Evolutionary conservation across 176 grass and related monocot genomes (phyloP).

Genomic region (Bonia amplexicaulis): DNA sequence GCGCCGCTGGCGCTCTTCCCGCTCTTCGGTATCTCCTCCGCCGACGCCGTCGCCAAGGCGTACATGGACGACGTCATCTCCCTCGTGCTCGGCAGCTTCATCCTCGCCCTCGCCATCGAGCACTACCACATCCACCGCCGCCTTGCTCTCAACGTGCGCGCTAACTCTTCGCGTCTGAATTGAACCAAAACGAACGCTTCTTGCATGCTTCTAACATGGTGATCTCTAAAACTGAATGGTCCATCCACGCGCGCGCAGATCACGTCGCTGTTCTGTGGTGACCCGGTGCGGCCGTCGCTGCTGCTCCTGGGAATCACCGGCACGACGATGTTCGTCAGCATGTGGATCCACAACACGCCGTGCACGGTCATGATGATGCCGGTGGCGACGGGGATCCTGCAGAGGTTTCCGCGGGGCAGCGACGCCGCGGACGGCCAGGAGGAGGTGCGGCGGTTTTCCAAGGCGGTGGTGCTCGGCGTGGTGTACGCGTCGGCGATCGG

Average conservation of each 20-base stretch:
- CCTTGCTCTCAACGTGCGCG: constrained; percentile 66
- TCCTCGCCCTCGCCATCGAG: constrained; percentile 86
- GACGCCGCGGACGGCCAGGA: background rate
- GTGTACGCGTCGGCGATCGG: constrained; percentile 66
- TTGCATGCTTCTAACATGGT: background rate
- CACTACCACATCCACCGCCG: constrained; percentile 92
- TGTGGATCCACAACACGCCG: constrained; percentile 98
- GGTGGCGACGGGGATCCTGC: constrained; percentile 75
- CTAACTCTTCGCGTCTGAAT: background rate
- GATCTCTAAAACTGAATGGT: background rate
- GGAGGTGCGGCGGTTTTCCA: constrained; percentile 55
- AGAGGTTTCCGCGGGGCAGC: constrained; percentile 45
- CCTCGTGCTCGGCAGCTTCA: constrained; percentile 92
- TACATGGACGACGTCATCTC: constrained; percentile 99
- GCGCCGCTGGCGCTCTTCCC: constrained; percentile 91
- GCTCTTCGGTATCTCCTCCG: constrained; percentile 48
- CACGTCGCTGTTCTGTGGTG: constrained; percentile 69
- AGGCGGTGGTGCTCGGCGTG: constrained; percentile 82
- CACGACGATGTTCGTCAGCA: constrained; percentile 67
- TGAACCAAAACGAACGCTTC: background rate
- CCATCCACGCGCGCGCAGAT: constrained; percentile 24
- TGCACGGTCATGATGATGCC: constrained; percentile 90
- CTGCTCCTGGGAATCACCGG: constrained; percentile 71
- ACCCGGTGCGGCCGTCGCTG: constrained; percentile 59
- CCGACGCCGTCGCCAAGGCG: constrained; percentile 53